Percentiles rank a stretch among this genome's conserved stretches.
Evolutionary conservation across 371 early-diverging fungal species (phyloP).

Genomic region (Chytridium lagenaria): DNA sequence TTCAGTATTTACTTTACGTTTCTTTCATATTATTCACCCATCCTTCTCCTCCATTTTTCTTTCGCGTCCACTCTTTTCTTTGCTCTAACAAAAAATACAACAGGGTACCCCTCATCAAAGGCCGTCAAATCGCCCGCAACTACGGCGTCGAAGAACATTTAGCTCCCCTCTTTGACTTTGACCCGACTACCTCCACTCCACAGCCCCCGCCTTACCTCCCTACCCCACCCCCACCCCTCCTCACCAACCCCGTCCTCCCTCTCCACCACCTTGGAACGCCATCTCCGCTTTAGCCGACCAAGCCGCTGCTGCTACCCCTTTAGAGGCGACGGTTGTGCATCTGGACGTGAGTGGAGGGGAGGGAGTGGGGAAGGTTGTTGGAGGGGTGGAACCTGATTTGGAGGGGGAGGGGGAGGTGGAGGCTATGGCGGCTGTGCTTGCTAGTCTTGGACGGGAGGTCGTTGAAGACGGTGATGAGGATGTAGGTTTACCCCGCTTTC

Average conservation of each 20-base stretch:
- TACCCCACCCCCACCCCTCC: background rate
- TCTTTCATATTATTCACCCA: too few species aligned
- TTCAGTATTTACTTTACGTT: too few species aligned
- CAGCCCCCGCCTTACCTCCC: background rate
- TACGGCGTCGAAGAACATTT: constrained; percentile 39
- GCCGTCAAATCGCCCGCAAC: constrained; percentile 34
- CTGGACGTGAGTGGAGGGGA: background rate
- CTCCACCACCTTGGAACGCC: background rate
- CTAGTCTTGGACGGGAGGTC: background rate
- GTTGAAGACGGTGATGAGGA: background rate
- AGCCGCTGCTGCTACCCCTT: background rate
- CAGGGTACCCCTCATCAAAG: constrained; percentile 44
- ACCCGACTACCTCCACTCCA: background rate
- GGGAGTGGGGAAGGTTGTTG: background rate
- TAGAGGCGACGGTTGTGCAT: background rate
- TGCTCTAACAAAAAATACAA: background rate
- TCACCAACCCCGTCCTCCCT: background rate
- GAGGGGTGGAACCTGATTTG: background rate
- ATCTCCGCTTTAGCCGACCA: background rate
- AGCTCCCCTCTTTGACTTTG: constrained; percentile 38
- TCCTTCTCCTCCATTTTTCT: too few species aligned
- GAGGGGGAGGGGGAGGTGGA: background rate
- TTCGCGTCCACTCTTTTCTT: too few species aligned
- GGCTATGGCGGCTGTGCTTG: background rate
- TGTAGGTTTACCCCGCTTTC: background rate